phyloP scores from a whole-genome alignment of 306 rosid species.

The Rosa lucieae region DNA sequence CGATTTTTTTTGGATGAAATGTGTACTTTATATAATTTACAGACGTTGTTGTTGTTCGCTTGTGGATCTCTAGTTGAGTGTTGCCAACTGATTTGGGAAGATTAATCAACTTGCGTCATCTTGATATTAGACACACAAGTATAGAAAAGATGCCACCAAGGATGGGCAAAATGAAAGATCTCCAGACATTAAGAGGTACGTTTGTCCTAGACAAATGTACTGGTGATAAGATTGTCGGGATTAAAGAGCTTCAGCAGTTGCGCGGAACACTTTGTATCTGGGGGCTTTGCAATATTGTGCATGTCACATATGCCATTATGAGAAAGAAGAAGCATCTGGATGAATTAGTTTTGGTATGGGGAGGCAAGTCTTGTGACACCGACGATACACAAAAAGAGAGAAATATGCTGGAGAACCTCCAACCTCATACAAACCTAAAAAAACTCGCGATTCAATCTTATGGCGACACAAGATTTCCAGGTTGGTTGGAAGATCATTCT shows the following conservation, averaged over 20 bases:
- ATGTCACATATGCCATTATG: conserved; percentile 7
- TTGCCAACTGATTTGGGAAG: too few relatives aligned
- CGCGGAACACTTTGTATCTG: conserved; percentile 9
- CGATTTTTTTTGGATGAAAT: too few relatives aligned
- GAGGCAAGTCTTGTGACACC: background rate
- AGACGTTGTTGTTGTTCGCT: too few relatives aligned
- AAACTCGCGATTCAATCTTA: background rate
- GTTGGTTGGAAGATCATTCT: conserved; percentile 21
- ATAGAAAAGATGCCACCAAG: background rate
- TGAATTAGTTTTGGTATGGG: conserved; percentile 19
- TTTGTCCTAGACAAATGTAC: background rate
- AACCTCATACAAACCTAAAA: too few relatives aligned
- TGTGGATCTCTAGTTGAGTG: too few relatives aligned
- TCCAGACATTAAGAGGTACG: background rate
- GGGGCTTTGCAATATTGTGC: conserved; percentile 5
- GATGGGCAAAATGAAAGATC: conserved; percentile 3
- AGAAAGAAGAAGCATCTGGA: background rate
- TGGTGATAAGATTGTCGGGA: background rate
- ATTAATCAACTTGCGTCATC: too few relatives aligned
- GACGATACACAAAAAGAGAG: too few relatives aligned
- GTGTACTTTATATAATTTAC: too few relatives aligned
- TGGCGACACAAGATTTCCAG: conserved; percentile 14
- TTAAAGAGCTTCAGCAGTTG: conserved; percentile 10
- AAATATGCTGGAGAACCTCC: too few relatives aligned
- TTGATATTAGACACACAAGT: background rate